phyloP scores from a whole-genome alignment of 345 rosid species.

The Ceriops zippeliana region DNA sequence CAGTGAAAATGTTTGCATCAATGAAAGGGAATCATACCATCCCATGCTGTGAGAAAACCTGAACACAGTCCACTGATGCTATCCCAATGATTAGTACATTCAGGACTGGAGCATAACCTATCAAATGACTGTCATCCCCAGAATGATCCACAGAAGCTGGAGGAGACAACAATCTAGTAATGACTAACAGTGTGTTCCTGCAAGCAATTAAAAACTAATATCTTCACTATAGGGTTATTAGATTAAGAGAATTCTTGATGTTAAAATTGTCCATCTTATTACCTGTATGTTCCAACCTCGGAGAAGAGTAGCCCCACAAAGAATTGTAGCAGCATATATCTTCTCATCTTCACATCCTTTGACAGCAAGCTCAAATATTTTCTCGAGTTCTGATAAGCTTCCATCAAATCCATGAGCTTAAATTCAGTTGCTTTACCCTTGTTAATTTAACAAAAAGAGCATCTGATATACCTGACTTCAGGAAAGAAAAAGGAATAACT shows the following conservation, averaged over 20 bases:
- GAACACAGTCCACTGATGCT: constrained; percentile 81
- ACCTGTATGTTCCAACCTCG: constrained; percentile 99
- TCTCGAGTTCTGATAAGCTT: constrained; percentile 97
- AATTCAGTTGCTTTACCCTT: constrained; percentile 77
- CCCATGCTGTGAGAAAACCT: constrained; percentile 85
- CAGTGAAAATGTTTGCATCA: background rate
- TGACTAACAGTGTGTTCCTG: constrained; percentile 78
- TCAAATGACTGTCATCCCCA: constrained; percentile 69
- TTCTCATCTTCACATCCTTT: constrained; percentile 91
- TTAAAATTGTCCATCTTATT: constrained; percentile 3
- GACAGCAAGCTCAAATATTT: constrained; percentile 82
- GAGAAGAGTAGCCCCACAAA: constrained; percentile 88
- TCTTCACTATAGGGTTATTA: background rate
- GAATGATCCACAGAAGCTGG: constrained; percentile 61
- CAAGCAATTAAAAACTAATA: constrained; percentile 8
- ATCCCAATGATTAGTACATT: constrained; percentile 84
- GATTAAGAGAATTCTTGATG: background rate
- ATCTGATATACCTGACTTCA: constrained; percentile 69
- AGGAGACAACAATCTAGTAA: constrained; percentile 73
- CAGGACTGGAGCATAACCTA: constrained; percentile 64
- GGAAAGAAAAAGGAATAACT: constrained; percentile 61
- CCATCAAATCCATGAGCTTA: constrained; percentile 86
- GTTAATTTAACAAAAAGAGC: constrained; percentile 67
- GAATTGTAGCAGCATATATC: constrained; percentile 86
- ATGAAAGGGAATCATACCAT: constrained; percentile 46